Percentiles rank a stretch among this genome's conserved stretches.
These are phyloP conservation scores for Camillea tinctor DNA, from an alignment of 2,329 filamentous ascomycete species.

Conservation along the genomic window DNA sequence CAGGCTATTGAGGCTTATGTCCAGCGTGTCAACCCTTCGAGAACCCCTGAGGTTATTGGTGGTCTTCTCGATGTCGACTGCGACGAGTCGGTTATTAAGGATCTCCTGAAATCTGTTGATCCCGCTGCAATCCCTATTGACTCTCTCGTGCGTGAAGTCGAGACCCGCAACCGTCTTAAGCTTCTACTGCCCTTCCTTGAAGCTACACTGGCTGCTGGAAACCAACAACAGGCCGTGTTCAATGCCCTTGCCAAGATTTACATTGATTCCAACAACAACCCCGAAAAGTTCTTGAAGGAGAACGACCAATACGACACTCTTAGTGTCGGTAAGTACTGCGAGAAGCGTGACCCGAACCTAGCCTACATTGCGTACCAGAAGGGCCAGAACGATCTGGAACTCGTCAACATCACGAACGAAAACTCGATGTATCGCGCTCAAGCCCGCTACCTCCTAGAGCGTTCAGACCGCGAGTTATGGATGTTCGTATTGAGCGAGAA, in stretches of 20 bases:
- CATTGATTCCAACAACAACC: slow-evolving; percentile 97
- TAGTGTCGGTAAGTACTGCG: slow-evolving; percentile 93
- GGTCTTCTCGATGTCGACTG: slow-evolving; percentile 95
- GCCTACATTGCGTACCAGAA: slow-evolving; percentile 95
- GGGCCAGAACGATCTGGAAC: slow-evolving; percentile 94
- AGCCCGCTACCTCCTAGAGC: slow-evolving; percentile 88
- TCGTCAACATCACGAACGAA: slow-evolving; percentile 97
- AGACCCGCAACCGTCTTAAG: slow-evolving; percentile 93
- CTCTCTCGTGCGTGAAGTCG: slow-evolving; percentile 91
- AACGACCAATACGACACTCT: slow-evolving; percentile 96
- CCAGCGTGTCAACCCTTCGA: slow-evolving; percentile 88
- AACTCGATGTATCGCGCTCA: slow-evolving; percentile 99
- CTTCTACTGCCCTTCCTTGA: slow-evolving; percentile 94
- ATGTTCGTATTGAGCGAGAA: slow-evolving; percentile 90
- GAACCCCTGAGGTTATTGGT: slow-evolving; percentile 90
- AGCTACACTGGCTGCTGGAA: slow-evolving; percentile 81
- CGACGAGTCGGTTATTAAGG: slow-evolving; percentile 94
- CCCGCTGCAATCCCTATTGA: slow-evolving; percentile 87
- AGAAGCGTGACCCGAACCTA: slow-evolving; percentile 95
- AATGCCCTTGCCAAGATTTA: slow-evolving; percentile 99
- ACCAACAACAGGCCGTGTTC: slow-evolving; percentile 94
- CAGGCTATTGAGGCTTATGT: slow-evolving; percentile 98
- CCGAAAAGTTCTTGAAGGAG: slow-evolving; percentile 94
- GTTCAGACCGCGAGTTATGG: slow-evolving; percentile 90
- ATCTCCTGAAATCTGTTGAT: slow-evolving; percentile 80